Conservation (phyloP, 176 grass and related monocot genomes). For the Ensete ventricosum region DNA sequence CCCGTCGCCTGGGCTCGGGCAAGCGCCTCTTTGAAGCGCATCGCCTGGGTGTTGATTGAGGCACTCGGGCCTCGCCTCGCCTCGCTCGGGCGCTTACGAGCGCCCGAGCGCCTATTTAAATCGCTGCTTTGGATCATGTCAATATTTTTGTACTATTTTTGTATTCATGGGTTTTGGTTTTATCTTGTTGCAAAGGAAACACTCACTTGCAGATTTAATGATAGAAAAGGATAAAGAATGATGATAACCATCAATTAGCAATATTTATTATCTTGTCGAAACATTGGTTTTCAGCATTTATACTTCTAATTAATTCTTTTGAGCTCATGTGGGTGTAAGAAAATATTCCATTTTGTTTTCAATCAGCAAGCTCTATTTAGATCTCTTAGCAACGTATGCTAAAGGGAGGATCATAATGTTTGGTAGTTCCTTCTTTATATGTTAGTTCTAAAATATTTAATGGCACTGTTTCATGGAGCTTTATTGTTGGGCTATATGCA, state of each 20-base stretch:
- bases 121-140: too few species aligned
- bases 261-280: not conserved
- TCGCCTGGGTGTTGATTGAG: too few species aligned
- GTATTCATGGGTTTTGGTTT: not conserved
- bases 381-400: too few species aligned
- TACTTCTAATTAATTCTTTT: not conserved
- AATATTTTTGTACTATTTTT: not conserved
- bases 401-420: not conserved
- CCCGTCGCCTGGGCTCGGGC: too few species aligned
- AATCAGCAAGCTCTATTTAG: too few species aligned
- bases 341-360: not conserved
- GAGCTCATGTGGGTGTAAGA: not conserved
- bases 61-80: too few species aligned
- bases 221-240: not conserved
- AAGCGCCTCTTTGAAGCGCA: too few species aligned
- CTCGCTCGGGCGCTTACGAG: too few species aligned
- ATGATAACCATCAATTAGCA: not conserved
- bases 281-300: not conserved
- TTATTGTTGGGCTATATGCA: not conserved
- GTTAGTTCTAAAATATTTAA: not conserved
- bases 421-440: not conserved
- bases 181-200: not conserved
- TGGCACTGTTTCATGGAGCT: not conserved
- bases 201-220: not conserved
- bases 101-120: too few species aligned